Base-by-base conservation (phyloP, 176 grass and related monocot species). In the Juncus effusus region DNA sequence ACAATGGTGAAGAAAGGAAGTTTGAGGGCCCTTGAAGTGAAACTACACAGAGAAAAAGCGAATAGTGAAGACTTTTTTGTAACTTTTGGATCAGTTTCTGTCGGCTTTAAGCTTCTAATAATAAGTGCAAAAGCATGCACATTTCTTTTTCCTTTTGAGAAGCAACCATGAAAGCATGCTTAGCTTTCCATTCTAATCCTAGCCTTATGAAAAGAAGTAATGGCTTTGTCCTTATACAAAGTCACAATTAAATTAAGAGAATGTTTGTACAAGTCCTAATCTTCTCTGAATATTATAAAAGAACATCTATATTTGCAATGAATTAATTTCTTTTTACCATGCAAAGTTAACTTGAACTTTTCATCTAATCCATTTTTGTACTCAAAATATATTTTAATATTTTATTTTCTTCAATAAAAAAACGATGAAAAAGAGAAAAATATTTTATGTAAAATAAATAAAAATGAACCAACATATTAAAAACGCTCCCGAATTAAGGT, bases 101-200 rank as follows among this genome's bases (percentile, higher is more conserved):
- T 59, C 39, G 13, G 36, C 38, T 63, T 10, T 54, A 54, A 2
- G 64, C 47, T 68, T 38, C 4, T 12, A n/a, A 5, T 2, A n/a
- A 68, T 68, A 38, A 68, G 54, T 44, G 65, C 65, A 53, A 36
- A 54, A 10, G 49, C 65, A 68, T 51, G 65, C 64, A 45, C 2
- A 36, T 42, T 71, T 70, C n/a, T 39, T 28, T 38, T 54, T 54
- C 45, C 6, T 7, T 8, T 38, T 50, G 44, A 47, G 13, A 70
- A 57, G 37, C 52, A 40, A 69, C 36, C 2, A 2, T 3, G 1
- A 39, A 10, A 70, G 68, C 68, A 72, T 59, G 68, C 40, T 39
- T 11, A 13, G 38, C 38, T 40, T 71, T 71, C 56, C 13, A 8
- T 59, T 36, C 67, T 59, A 5, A 59, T 72, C 54, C 40, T 59